Base-by-base conservation (phyloP, 2,329 filamentous ascomycete species). In the Alternaria sp. region DNA sequence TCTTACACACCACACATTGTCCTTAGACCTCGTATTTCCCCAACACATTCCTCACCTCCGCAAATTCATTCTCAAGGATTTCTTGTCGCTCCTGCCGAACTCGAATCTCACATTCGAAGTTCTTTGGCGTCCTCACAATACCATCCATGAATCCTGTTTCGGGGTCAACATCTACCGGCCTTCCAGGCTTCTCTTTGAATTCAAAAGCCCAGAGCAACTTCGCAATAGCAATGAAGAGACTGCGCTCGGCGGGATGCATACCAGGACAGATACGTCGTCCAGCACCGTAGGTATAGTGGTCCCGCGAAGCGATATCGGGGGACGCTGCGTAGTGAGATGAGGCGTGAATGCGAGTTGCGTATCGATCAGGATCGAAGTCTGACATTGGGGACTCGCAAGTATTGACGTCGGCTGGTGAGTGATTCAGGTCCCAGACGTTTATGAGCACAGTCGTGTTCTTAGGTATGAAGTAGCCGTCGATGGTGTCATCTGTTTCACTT, bases 171-270 rank as follows among this genome's bases (percentile, higher is more conserved):
- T 57, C 54, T 9, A 57, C 26, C 4, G 54, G 46, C 24, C n/a
- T 38, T 22, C 43, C 42, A 18, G 30, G 9, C 24, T 36, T 47
- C 20, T 54, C 52, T 32, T 64, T 61, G 49, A 70, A 61, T 20
- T 54, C 68, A 54, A 87, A 87, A 0, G 80, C 85, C 86, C 86
- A 89, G 0, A 89, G 67, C 22, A 80, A 26, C 44, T 74, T 73
- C 18, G 71, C 68, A 30, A 78, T 61, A 7, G 74, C 75, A 22
- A 76, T 66, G 63, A 74, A 81, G 42, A 87, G 76, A 0, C 81
- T 86, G 0, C 84, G 81, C 42, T 84, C 81, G 0, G 83, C 84
- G 1, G 88, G 79, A 52, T 88, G 84, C 63, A 85, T 81, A 0
- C 84, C 84, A 2, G 80, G 78, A 61, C 84, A 86, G 30, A 82